Evolutionary conservation across 352 stramenopile species (phyloP).

Genomic region (Phytophthora sp.): DNA sequence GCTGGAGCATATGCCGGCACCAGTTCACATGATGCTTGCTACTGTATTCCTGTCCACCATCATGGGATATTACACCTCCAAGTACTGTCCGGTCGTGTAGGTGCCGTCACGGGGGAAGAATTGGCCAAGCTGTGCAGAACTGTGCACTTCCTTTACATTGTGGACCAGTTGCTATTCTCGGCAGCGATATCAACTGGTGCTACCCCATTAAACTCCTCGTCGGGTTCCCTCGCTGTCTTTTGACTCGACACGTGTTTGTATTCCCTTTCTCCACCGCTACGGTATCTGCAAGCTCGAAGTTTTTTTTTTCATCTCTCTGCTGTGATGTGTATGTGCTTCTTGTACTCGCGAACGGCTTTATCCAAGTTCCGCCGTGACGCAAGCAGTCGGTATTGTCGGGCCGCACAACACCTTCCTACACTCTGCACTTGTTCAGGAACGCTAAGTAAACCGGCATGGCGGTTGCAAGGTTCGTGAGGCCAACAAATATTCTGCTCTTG

Average conservation of each 20-base stretch:
- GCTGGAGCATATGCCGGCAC: too few species aligned
- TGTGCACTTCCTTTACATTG: constrained; percentile 74
- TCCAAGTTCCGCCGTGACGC: constrained; percentile 77
- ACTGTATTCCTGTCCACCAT: too few species aligned
- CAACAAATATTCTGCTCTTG: constrained; percentile 95
- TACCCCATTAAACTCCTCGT: constrained; percentile 93
- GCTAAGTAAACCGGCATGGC: constrained; percentile 54
- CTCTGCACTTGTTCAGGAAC: constrained; percentile 86
- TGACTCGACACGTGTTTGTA: constrained; percentile 96
- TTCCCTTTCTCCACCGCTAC: constrained; percentile 92
- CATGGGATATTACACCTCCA: constrained; percentile 48
- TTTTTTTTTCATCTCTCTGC: constrained; percentile 89
- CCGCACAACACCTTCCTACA: constrained; percentile 97
- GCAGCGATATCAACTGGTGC: constrained; percentile 90
- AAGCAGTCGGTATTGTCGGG: constrained; percentile 93
- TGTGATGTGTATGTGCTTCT: constrained; percentile 94
- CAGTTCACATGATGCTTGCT: too few species aligned
- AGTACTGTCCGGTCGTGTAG: constrained; percentile 90
- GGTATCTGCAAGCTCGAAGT: constrained; percentile 93
- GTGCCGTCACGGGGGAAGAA: constrained; percentile 91
- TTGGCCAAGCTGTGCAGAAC: constrained; percentile 87
- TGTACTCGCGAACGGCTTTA: constrained; percentile 82
- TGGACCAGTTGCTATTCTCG: constrained; percentile 94
- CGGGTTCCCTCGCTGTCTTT: constrained; percentile 80
- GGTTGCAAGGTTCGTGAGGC: constrained; percentile 72